Evolutionary conservation across 768 basidiomycete genomes (phyloP).

Genomic region (Suillus plorans): DNA sequence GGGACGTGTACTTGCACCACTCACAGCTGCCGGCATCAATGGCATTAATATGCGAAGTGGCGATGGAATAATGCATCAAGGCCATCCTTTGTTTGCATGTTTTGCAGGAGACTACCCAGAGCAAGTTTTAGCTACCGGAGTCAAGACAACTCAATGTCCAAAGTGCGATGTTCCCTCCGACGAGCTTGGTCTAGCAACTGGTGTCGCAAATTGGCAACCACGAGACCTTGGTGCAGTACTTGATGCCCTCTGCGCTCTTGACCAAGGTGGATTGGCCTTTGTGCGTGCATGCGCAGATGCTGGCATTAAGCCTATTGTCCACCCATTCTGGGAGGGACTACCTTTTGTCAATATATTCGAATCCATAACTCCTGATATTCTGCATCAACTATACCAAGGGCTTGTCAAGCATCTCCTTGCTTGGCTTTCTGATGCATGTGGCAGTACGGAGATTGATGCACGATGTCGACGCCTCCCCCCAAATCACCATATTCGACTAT

Average conservation of each 20-base stretch:
- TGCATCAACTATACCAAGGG: no score
- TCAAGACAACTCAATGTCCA: not conserved
- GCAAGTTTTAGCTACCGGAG: not conserved
- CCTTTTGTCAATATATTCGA: no score
- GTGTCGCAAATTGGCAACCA: not conserved
- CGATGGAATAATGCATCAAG: not conserved
- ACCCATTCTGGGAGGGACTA: not conserved
- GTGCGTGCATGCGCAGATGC: not conserved
- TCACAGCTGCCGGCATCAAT: not conserved
- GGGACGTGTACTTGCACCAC: not conserved
- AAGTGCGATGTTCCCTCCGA: not conserved
- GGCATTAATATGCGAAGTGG: not conserved
- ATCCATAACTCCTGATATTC: no score
- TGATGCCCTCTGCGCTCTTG: not conserved
- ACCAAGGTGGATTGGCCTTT: not conserved
- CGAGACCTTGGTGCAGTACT: not conserved
- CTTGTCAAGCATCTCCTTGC: no score
- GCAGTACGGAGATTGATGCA: no score
- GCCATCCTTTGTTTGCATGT: not conserved
- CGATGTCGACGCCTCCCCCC: no score
- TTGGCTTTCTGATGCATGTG: no score
- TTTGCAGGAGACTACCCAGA: not conserved
- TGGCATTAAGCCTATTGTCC: not conserved
- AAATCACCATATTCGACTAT: no score
- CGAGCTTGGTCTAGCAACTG: not conserved